Conservation (phyloP, 805 yeast species). For the Starmera dryadoides region DNA sequence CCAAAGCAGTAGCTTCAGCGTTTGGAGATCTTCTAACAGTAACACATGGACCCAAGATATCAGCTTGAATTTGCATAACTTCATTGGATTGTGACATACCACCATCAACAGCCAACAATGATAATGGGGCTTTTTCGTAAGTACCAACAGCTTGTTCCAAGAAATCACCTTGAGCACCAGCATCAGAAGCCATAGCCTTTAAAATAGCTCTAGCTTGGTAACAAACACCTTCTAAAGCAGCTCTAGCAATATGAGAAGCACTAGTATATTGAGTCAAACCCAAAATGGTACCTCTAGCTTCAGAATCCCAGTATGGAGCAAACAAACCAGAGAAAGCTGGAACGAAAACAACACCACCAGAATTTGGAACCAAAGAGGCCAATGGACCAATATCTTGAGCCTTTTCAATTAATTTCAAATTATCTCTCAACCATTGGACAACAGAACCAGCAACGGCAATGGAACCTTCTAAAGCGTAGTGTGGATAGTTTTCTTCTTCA, state of each 20-base stretch:
- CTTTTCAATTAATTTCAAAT: slow-evolving; percentile 70
- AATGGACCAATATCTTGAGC: slow-evolving; percentile 88
- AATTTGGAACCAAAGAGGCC: slow-evolving; percentile 70
- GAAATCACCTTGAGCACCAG: slow-evolving; percentile 50
- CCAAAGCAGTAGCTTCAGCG: slow-evolving; percentile 90
- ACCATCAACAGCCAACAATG: slow-evolving; percentile 77
- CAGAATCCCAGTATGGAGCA: slow-evolving; percentile 95
- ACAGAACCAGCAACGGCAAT: slow-evolving; percentile 94
- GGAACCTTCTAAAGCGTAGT: slow-evolving; percentile 90
- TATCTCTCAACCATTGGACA: slow-evolving; percentile 91
- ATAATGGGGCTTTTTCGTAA: slow-evolving; percentile 42
- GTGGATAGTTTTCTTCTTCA: slow-evolving; percentile 45
- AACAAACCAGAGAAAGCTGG: slow-evolving; percentile 93
- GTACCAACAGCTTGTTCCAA: slow-evolving; percentile 40
- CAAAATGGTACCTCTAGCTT: slow-evolving; percentile 86
- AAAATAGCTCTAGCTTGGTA: slow-evolving; percentile 88
- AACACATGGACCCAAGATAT: slow-evolving; percentile 81
- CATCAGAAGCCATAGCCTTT: slow-evolving; percentile 83
- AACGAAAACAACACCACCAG: slow-evolving; percentile 91
- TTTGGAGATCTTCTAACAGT: slow-evolving; percentile 74
- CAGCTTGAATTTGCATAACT: slow-evolving; percentile 91
- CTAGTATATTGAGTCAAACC: slow-evolving; percentile 91
- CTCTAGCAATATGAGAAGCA: slow-evolving; percentile 88
- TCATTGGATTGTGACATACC: slow-evolving; percentile 91
- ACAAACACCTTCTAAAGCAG: slow-evolving; percentile 93